Percentiles rank a stretch among this genome's conserved stretches.
phyloP scores from a whole-genome alignment of 805 yeast genomes.

The Candida pseudoglaebosa region DNA sequence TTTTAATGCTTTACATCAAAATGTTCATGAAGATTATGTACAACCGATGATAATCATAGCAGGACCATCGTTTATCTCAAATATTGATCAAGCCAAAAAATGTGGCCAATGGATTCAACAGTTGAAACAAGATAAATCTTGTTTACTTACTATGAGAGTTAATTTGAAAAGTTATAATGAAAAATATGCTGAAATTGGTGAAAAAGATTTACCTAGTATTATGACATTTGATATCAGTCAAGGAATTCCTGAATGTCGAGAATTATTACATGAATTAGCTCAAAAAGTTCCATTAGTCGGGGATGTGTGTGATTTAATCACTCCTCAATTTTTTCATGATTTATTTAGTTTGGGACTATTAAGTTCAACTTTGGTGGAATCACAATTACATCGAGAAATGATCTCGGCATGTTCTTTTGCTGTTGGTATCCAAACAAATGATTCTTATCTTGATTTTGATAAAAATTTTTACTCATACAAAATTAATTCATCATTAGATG shows the following conservation, averaged over 20 bases:
- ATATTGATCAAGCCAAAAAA: conserved; percentile 28
- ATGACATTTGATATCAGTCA: conserved; percentile 30
- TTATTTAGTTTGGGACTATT: conserved; percentile 43
- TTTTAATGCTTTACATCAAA: conserved; percentile 11
- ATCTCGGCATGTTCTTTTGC: conserved; percentile 50
- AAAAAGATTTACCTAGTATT: conserved; percentile 6
- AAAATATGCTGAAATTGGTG: conserved; percentile 8
- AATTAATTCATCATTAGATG: conserved; percentile 39
- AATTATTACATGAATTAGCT: conserved; percentile 37
- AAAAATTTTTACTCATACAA: conserved; percentile 26
- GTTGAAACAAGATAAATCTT: conserved; percentile 13
- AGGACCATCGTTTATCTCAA: conserved; percentile 34
- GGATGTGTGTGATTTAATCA: conserved; percentile 43
- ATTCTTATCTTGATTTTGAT: conserved; percentile 14
- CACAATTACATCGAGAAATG: conserved; percentile 48
- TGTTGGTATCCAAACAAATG: conserved; percentile 40
- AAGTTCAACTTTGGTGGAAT: conserved; percentile 41
- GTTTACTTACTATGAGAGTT: conserved; percentile 33
- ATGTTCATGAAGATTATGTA: background rate
- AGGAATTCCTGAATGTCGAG: conserved; percentile 40
- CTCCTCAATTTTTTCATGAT: conserved; percentile 50
- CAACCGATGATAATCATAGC: conserved; percentile 31
- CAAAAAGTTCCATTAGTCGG: conserved; percentile 43
- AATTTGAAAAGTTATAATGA: conserved; percentile 29
- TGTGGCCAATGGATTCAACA: conserved; percentile 41